phyloP scores from a whole-genome alignment of 177 flowering plant genomes.

The Vitis hybrid region DNA sequence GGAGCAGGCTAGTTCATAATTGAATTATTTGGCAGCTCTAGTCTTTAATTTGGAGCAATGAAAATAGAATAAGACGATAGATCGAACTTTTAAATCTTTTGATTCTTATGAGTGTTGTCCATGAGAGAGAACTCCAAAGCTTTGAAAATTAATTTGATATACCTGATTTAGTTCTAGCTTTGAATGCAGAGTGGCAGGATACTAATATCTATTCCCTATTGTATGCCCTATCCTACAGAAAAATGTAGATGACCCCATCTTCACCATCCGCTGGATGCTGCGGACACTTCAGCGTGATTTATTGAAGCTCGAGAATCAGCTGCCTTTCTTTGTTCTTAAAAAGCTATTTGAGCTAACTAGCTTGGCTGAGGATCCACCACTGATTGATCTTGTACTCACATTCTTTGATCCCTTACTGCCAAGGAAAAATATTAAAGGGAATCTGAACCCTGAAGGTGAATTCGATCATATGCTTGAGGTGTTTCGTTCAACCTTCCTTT shows the following conservation, averaged over 20 bases:
- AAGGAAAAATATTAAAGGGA: not conserved
- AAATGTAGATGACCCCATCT: slow-evolving; percentile 22
- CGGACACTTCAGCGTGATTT: slow-evolving; percentile 28
- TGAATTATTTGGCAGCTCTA: no score
- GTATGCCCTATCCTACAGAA: not conserved
- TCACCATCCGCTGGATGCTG: slow-evolving; percentile 25
- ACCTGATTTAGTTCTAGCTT: no score
- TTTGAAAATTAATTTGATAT: no score
- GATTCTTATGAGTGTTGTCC: no score
- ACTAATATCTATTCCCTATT: no score
- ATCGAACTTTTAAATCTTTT: no score
- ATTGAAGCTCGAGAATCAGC: slow-evolving; percentile 42
- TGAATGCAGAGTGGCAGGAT: no score
- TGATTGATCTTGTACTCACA: slow-evolving; percentile 6
- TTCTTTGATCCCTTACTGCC: slow-evolving; percentile 29
- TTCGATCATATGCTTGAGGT: slow-evolving; percentile 25
- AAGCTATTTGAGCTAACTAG: slow-evolving; percentile 18
- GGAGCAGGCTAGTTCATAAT: no score
- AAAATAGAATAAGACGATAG: no score
- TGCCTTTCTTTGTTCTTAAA: slow-evolving; percentile 35
- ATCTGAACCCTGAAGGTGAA: not conserved
- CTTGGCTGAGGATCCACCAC: not conserved
- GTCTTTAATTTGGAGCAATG: no score
- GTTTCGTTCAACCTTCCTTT: slow-evolving; percentile 19
- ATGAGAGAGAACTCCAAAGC: no score